phyloP scores from a whole-genome alignment of 2,329 filamentous ascomycete genomes.

The Cryphonectria radicalis region DNA sequence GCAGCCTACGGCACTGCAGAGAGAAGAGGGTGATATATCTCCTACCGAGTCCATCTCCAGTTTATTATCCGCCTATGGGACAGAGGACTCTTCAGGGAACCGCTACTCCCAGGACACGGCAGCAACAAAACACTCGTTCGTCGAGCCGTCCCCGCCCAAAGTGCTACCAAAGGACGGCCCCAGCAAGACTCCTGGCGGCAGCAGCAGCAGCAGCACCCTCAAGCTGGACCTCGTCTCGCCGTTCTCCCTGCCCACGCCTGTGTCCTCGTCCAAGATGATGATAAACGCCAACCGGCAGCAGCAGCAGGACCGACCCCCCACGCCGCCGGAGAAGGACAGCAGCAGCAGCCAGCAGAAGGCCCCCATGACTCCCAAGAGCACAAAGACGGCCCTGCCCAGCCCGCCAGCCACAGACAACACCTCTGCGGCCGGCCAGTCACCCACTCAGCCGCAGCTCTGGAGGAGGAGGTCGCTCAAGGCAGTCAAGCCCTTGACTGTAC shows the following conservation, averaged over 20 bases:
- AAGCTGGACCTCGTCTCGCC: constrained; percentile 23
- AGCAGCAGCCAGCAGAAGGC: constrained; percentile 1
- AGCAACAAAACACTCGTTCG: constrained; percentile 23
- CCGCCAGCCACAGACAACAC: constrained; percentile 35
- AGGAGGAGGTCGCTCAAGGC: constrained; percentile 55
- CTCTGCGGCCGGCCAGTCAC: constrained; percentile 34
- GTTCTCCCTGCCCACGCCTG: constrained; percentile 23
- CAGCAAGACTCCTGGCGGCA: not conserved
- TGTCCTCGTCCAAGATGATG: constrained; percentile 22
- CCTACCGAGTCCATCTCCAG: constrained; percentile 57
- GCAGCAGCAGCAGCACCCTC: not conserved
- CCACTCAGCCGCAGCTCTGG: constrained; percentile 47
- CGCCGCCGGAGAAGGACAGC: constrained; percentile 23
- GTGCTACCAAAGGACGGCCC: constrained; percentile 20
- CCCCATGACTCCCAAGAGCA: constrained; percentile 21
- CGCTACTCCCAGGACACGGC: constrained; percentile 26
- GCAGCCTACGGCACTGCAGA: not conserved
- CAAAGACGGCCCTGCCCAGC: constrained; percentile 36
- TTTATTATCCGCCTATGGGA: constrained; percentile 57
- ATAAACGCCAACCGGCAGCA: not conserved
- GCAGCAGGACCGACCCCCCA: constrained; percentile 18
- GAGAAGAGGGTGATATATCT: constrained; percentile 35
- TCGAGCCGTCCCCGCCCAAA: constrained; percentile 23
- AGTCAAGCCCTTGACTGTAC: constrained; percentile 51
- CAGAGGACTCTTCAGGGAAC: constrained; percentile 19